phyloP scores from a whole-genome alignment of 2,329 filamentous ascomycete genomes.

The Paraconiothyrium sp. region DNA sequence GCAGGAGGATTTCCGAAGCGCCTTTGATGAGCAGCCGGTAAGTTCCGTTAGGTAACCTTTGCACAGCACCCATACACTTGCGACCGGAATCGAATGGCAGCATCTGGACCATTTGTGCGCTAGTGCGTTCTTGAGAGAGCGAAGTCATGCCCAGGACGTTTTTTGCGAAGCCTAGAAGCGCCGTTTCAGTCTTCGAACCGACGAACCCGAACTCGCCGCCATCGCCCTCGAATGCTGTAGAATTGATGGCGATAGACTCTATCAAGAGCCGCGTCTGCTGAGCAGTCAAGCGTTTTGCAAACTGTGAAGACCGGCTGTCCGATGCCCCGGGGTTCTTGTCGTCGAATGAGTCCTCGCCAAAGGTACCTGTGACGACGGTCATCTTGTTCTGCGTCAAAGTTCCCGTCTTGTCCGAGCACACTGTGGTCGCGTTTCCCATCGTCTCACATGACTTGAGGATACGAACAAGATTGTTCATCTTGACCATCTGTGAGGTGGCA shows the following conservation, averaged over 20 bases:
- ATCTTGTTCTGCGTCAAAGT: constrained; percentile 54
- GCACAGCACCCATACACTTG: constrained; percentile 66
- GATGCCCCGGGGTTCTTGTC: constrained; percentile 62
- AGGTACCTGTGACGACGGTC: constrained; percentile 51
- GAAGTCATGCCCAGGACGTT: constrained; percentile 61
- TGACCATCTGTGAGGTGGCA: constrained; percentile 43
- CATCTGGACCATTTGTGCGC: constrained; percentile 58
- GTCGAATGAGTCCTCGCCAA: constrained; percentile 55
- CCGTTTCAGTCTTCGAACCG: constrained; percentile 66
- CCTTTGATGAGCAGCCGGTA: constrained; percentile 66
- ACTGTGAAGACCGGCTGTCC: constrained; percentile 51
- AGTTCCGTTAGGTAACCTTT: constrained; percentile 57
- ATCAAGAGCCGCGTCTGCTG: constrained; percentile 38
- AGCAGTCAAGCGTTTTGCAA: constrained; percentile 54
- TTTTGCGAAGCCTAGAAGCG: constrained; percentile 60
- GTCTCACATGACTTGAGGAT: constrained; percentile 48
- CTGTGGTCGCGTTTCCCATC: constrained; percentile 48
- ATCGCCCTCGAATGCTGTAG: constrained; percentile 61
- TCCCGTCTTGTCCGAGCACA: constrained; percentile 51
- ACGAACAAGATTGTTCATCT: constrained; percentile 49
- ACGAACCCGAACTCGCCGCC: constrained; percentile 61
- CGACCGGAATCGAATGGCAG: constrained; percentile 64
- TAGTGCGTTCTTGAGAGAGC: constrained; percentile 58
- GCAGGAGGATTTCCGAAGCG: constrained; percentile 65
- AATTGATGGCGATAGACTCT: constrained; percentile 50